Conservation (phyloP, 2,329 filamentous ascomycete species). For the Peltaster fructicola region DNA sequence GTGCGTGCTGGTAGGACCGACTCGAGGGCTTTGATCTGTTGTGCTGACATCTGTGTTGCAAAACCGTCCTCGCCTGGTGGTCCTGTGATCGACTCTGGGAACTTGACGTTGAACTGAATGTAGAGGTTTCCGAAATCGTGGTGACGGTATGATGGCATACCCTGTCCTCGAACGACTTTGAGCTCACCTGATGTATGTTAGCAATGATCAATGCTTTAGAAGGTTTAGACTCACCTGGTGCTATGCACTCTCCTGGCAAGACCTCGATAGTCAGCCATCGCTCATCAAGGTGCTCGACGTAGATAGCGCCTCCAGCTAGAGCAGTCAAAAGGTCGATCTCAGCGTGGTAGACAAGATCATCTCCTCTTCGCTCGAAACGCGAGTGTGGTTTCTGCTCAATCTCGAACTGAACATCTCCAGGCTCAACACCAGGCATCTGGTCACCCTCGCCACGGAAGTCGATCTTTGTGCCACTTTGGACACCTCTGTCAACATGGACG, state of each 20-base stretch:
- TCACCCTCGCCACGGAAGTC: slow-evolving; percentile 96
- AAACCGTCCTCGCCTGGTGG: slow-evolving; percentile 23
- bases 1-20: slow-evolving; percentile 62
- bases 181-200: slow-evolving; percentile 47
- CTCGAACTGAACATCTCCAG: slow-evolving; percentile 94
- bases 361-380: slow-evolving; percentile 88
- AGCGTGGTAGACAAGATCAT: slow-evolving; percentile 87
- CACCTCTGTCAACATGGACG: slow-evolving; percentile 90
- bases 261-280: slow-evolving; percentile 92
- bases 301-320: slow-evolving; percentile 76
- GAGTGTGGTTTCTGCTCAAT: slow-evolving; percentile 98
- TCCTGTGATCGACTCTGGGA: slow-evolving; percentile 44
- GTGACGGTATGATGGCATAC: slow-evolving; percentile 91
- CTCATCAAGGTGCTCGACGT: slow-evolving; percentile 92
- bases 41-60: slow-evolving; percentile 31
- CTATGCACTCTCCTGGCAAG: slow-evolving; percentile 82
- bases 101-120: slow-evolving; percentile 95
- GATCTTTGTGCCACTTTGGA: slow-evolving; percentile 85
- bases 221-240: slow-evolving; percentile 63
- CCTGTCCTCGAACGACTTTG: slow-evolving; percentile 89
- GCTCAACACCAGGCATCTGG: slow-evolving; percentile 79
- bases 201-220: slow-evolving; percentile 3
- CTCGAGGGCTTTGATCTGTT: slow-evolving; percentile 64
- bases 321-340: slow-evolving; percentile 94
- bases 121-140: slow-evolving; percentile 93